Percentiles rank a stretch among this genome's conserved stretches.
Evolutionary conservation across 768 basidiomycete genomes (phyloP).

Genomic region (Grammothele lineata): DNA sequence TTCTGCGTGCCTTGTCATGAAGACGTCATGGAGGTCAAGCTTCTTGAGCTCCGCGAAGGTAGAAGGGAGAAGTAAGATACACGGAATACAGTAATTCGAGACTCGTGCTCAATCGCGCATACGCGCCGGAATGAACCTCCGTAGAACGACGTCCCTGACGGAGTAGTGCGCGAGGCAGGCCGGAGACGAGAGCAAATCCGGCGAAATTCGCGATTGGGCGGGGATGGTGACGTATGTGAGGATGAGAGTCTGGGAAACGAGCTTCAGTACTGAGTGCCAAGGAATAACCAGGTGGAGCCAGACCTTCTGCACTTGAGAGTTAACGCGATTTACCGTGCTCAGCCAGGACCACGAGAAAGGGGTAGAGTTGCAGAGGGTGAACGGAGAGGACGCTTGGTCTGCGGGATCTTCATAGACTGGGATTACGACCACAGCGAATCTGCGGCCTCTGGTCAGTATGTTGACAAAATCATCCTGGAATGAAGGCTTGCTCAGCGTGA

Average conservation of each 20-base stretch:
- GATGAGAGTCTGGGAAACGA: conserved; percentile 70
- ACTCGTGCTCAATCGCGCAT: conserved; percentile 89
- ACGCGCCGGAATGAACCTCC: conserved; percentile 86
- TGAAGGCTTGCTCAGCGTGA: conserved; percentile 81
- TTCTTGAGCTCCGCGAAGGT: too few relatives aligned
- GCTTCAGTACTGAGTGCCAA: background rate
- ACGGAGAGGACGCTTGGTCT: conserved; percentile 64
- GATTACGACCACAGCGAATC: conserved; percentile 87
- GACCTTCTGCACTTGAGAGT: conserved; percentile 96
- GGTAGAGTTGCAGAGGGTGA: conserved; percentile 57
- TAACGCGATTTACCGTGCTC: conserved; percentile 94
- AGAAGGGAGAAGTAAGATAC: too few relatives aligned
- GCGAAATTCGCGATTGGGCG: conserved; percentile 51
- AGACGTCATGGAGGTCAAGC: too few relatives aligned
- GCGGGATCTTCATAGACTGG: conserved; percentile 84
- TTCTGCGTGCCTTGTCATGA: too few relatives aligned
- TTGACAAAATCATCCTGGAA: background rate
- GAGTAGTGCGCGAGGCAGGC: conserved; percentile 74
- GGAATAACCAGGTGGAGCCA: too few relatives aligned
- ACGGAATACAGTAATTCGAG: too few relatives aligned
- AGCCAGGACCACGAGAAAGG: conserved; percentile 95
- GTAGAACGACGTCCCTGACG: conserved; percentile 77
- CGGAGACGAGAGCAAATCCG: conserved; percentile 57
- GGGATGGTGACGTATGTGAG: conserved; percentile 93
- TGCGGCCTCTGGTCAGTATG: conserved; percentile 28